Conservation (phyloP, 345 rosid species). For the Eucalyptus lansdowneana region DNA sequence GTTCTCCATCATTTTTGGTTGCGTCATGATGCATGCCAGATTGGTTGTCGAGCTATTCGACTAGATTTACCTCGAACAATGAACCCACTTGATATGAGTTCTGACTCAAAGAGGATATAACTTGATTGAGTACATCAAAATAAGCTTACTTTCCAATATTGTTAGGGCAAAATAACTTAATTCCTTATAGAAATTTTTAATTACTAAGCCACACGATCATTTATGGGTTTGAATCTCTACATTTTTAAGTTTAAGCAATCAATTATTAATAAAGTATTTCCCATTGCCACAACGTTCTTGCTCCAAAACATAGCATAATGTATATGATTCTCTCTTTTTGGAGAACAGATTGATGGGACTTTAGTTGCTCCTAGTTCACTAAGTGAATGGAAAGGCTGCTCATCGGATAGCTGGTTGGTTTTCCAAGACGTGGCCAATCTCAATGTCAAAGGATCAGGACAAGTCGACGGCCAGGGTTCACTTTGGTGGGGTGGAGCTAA, state of each 20-base stretch:
- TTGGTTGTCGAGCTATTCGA: neutral
- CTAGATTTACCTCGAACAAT: neutral
- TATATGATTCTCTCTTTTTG: neutral
- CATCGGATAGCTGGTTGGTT: neutral
- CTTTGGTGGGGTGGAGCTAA: constrained; percentile 10
- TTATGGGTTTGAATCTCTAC: neutral
- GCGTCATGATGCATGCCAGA: neutral
- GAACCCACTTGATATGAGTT: neutral
- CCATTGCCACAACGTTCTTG: neutral
- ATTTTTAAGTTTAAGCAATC: neutral
- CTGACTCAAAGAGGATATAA: neutral
- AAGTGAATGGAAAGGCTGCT: neutral
- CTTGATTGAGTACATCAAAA: neutral
- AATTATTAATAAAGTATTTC: neutral
- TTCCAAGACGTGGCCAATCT: neutral
- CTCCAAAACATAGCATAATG: neutral
- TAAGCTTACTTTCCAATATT: neutral
- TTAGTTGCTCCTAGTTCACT: constrained; percentile 2
- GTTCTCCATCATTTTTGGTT: neutral
- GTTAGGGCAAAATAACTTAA: neutral
- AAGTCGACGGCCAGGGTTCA: constrained; percentile 17
- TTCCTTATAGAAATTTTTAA: neutral
- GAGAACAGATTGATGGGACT: constrained; percentile 5
- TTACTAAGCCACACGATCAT: neutral
- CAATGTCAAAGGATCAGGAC: constrained; percentile 2